A percentile compares a stretch with the other conserved stretches of the same genome.
Conservation (phyloP, 306 rosid genomes). For the Hippophae rhamnoides region DNA sequence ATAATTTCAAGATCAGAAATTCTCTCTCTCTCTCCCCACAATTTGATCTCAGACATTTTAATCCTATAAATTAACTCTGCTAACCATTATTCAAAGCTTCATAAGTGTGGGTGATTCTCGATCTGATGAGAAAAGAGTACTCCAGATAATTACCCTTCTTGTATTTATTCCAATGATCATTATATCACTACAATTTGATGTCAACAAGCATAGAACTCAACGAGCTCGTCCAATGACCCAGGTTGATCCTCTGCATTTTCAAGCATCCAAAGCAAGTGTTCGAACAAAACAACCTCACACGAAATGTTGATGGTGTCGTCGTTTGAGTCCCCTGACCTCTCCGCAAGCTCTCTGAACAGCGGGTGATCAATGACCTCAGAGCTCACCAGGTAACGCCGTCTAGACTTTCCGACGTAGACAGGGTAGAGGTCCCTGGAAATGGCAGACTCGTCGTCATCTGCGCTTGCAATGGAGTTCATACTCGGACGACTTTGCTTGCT, state of each 20-base stretch:
- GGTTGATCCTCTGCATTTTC: slow-evolving; percentile 83
- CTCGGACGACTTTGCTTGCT: slow-evolving; percentile 43
- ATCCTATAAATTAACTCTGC: too few relatives aligned
- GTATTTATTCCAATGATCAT: too few relatives aligned
- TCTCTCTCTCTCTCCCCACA: too few relatives aligned
- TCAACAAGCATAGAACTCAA: slow-evolving; percentile 70
- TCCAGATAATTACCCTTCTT: too few relatives aligned
- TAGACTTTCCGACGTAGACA: slow-evolving; percentile 70
- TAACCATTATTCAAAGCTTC: too few relatives aligned
- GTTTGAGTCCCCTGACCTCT: slow-evolving; percentile 45
- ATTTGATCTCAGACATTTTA: too few relatives aligned
- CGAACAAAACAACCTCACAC: slow-evolving; percentile 81
- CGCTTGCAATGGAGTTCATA: slow-evolving; percentile 39
- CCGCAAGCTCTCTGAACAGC: slow-evolving; percentile 63
- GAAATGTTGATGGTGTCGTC: slow-evolving; percentile 43
- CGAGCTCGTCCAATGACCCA: slow-evolving; percentile 68
- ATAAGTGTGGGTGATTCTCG: too few relatives aligned
- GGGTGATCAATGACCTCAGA: slow-evolving; percentile 63
- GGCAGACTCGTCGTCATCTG: slow-evolving; percentile 27
- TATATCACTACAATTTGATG: too few relatives aligned
- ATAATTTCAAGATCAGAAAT: too few relatives aligned
- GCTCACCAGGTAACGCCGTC: slow-evolving; percentile 65
- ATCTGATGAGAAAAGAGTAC: too few relatives aligned
- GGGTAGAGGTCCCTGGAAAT: slow-evolving; percentile 35
- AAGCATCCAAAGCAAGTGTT: slow-evolving; percentile 86